A percentile compares a stretch with the other conserved stretches of the same genome.
Evolutionary conservation across 345 rosid species (phyloP).

Genomic region (Durio zibethinus): DNA sequence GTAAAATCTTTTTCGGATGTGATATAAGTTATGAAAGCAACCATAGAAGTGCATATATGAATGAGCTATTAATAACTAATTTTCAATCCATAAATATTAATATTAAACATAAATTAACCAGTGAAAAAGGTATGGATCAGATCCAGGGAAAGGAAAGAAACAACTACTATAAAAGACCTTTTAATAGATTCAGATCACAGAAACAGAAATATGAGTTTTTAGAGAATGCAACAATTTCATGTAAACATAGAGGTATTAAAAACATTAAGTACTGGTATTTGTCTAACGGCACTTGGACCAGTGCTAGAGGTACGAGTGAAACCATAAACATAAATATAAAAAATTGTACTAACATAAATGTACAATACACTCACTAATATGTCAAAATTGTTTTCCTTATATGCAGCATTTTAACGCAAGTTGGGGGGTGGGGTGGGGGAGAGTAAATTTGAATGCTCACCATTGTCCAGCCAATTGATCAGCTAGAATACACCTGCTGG

Average conservation of each 20-base stretch:
- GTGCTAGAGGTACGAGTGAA: not conserved
- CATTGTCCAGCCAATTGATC: constrained; percentile 89
- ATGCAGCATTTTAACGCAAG: not conserved
- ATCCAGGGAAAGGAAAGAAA: too few relatives aligned
- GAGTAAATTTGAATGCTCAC: constrained; percentile 27
- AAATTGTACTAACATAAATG: not conserved
- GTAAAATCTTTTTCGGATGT: not conserved
- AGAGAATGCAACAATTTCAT: too few relatives aligned
- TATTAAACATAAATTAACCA: too few relatives aligned
- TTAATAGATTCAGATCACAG: not conserved
- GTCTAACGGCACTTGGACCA: not conserved
- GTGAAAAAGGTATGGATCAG: too few relatives aligned
- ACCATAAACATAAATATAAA: not conserved
- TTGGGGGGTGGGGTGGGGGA: too few relatives aligned
- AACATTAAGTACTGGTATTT: not conserved
- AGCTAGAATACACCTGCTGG: constrained; percentile 61
- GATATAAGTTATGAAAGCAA: not conserved
- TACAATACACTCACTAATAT: not conserved
- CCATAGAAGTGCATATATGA: not conserved
- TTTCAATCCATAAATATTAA: too few relatives aligned
- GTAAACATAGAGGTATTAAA: not conserved
- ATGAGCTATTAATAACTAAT: not conserved
- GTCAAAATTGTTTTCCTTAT: not conserved
- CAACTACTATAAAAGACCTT: too few relatives aligned
- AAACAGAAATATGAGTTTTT: not conserved